phyloP scores from a whole-genome alignment of 495 filamentous ascomycete species.

The Hapsidospora chrysogenum region DNA sequence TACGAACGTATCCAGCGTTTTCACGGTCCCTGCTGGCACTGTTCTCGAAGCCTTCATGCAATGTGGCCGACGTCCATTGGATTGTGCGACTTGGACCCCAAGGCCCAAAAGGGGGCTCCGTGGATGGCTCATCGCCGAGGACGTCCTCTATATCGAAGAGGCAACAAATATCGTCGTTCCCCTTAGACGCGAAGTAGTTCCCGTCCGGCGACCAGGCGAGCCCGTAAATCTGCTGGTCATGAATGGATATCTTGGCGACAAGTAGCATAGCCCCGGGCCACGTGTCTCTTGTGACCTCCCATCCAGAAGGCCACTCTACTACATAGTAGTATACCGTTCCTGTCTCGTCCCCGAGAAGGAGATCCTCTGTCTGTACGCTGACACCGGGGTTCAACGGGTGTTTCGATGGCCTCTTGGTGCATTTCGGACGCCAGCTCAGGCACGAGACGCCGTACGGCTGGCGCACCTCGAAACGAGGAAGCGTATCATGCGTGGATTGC shows the following conservation, averaged over 20 bases:
- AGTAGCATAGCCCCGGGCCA: conserved; percentile 70
- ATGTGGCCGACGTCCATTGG: background rate
- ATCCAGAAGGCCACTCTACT: conserved; percentile 63
- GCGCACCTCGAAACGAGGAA: conserved; percentile 53
- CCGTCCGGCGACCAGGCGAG: conserved; percentile 75
- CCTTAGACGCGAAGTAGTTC: conserved; percentile 65
- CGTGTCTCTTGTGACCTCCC: conserved; percentile 34
- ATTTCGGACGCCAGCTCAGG: conserved; percentile 46
- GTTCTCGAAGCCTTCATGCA: background rate
- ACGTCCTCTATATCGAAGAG: conserved; percentile 59
- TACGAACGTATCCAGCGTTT: background rate
- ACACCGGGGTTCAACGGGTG: conserved; percentile 14
- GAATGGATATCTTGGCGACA: conserved; percentile 57
- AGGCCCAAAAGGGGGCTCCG: no score
- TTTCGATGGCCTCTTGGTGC: conserved; percentile 22
- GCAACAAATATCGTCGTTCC: conserved; percentile 81
- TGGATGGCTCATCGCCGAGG: conserved; percentile 13
- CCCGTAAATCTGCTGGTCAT: conserved; percentile 85
- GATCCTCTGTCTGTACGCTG: conserved; percentile 49
- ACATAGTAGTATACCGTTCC: conserved; percentile 79
- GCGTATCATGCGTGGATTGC: conserved; percentile 30
- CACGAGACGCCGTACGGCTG: conserved; percentile 61
- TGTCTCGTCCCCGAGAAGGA: conserved; percentile 77
- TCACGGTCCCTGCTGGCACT: background rate
- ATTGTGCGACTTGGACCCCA: no score